Percentiles rank a stretch among this genome's conserved stretches.
phyloP scores from a whole-genome alignment of 192 early-diverging fungal species.

The Coemansia aciculifera region DNA sequence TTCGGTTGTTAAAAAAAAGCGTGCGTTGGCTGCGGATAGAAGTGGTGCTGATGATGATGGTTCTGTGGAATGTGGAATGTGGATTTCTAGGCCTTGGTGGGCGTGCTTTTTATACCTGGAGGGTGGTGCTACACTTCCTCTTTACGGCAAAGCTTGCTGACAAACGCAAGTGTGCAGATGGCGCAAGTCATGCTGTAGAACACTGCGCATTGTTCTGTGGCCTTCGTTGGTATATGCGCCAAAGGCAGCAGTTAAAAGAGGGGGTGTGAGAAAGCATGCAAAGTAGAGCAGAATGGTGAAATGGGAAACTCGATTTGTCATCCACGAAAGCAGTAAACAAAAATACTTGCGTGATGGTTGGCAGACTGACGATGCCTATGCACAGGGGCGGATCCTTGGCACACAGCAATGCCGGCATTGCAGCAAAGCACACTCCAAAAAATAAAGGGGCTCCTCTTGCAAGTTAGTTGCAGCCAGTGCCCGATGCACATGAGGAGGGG shows the following conservation, averaged over 20 bases:
- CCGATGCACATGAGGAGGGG: neutral
- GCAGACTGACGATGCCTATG: neutral
- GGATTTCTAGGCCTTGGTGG: neutral
- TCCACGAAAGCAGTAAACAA: neutral
- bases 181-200: neutral
- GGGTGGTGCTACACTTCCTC: neutral
- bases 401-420: neutral
- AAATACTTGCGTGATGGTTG: neutral
- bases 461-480: neutral
- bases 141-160: neutral
- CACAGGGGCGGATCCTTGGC: neutral
- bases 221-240: neutral
- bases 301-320: constrained; percentile 2
- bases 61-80: neutral
- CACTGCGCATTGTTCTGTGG: constrained; percentile 1
- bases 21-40: neutral
- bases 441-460: neutral
- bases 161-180: neutral
- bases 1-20: neutral
- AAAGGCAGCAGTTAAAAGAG: neutral
- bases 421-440: neutral
- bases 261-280: neutral
- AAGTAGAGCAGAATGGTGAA: neutral
- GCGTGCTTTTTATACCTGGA: neutral
- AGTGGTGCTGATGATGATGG: neutral